Evolutionary conservation across 1,284 basidiomycete genomes (phyloP), one percentile per base, ranked within the genome.

Genomic region (Fomes fomentarius): DNA sequence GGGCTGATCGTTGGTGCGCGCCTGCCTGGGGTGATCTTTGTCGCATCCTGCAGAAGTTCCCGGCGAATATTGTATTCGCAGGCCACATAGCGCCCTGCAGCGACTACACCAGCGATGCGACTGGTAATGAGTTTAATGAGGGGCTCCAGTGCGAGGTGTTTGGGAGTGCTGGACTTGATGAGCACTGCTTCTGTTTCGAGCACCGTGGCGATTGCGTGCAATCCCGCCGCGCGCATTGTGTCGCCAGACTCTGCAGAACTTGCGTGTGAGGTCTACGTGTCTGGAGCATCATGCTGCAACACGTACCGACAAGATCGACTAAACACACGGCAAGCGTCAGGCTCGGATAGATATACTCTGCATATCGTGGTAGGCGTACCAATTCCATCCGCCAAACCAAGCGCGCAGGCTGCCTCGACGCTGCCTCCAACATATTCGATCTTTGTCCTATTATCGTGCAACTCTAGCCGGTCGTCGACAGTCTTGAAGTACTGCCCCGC

Each of bases 361-460:
- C 22, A 40, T 33, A 31, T 2, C 6, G 5, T 26, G 37, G 34
- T 22, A 8, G 49, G 74, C 88, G 69, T 66, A 94, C 93, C 93
- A 55, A 99, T 98, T 19, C 96, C 97, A 74, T 99, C 97, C 1
- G 97, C 97, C 57, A 99, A 80, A 3, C 97, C 97, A 8, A 99
- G 79, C 1, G 96, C 87, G 75, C 97, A 99, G 15, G 97, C 97
- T 2, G 97, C 96, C 75, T 99, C 97, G 1, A 99, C 97, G 66
- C 93, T 96, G 1, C 97, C 97, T 6, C 96, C 96, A 9, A 99
- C 88, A 69, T 98, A 98, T 69, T 97, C 94, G 52, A 99, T 93
- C 67, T 81, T 83, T 0, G 96, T 98, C 51, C 72, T 74, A 22
- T 78, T 69, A 2, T 81, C 81, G 0, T 74, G 82, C 1, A 85